phyloP scores from a whole-genome alignment of 805 yeast genomes.

The Candida ulmi region DNA sequence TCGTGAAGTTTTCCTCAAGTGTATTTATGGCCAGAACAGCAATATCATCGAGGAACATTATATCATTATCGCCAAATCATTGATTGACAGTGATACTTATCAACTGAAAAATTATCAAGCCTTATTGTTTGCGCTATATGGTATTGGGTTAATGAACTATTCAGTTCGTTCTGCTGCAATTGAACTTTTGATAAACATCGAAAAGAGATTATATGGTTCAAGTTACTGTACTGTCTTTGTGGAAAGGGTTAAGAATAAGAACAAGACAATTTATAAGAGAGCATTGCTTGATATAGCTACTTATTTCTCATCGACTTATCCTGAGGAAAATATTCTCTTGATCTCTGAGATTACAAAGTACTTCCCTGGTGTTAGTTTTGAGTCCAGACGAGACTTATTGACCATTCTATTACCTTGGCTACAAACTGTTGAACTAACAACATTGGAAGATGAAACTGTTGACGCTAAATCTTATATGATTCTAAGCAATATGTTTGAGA shows the following conservation, averaged over 20 bases:
- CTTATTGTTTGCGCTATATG: slow-evolving; percentile 69
- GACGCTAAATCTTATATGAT: slow-evolving; percentile 55
- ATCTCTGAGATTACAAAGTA: slow-evolving; percentile 69
- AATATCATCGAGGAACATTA: slow-evolving; percentile 66
- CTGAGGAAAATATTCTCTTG: slow-evolving; percentile 55
- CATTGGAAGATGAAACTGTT: slow-evolving; percentile 32
- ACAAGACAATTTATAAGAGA: slow-evolving; percentile 80
- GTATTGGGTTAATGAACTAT: slow-evolving; percentile 67
- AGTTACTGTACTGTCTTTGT: slow-evolving; percentile 51
- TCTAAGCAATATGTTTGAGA: slow-evolving; percentile 72
- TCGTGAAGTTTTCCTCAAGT: slow-evolving; percentile 62
- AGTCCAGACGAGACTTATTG: slow-evolving; percentile 69
- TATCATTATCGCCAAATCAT: slow-evolving; percentile 60
- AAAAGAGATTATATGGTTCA: slow-evolving; percentile 49
- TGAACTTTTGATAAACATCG: slow-evolving; percentile 61
- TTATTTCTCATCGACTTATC: slow-evolving; percentile 55
- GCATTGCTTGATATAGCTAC: slow-evolving; percentile 77
- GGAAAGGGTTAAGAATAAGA: slow-evolving; percentile 67
- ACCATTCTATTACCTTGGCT: slow-evolving; percentile 89
- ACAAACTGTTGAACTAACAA: slow-evolving; percentile 66
- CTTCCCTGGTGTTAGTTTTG: slow-evolving; percentile 52
- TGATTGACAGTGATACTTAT: slow-evolving; percentile 41
- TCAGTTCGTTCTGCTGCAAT: slow-evolving; percentile 72
- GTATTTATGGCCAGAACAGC: slow-evolving; percentile 52
- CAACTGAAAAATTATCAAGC: slow-evolving; percentile 58